Percentiles rank a stretch among this genome's conserved stretches.
Evolutionary conservation across 805 yeast species (phyloP).

Genomic region (Lachancea lanzarotensis): DNA sequence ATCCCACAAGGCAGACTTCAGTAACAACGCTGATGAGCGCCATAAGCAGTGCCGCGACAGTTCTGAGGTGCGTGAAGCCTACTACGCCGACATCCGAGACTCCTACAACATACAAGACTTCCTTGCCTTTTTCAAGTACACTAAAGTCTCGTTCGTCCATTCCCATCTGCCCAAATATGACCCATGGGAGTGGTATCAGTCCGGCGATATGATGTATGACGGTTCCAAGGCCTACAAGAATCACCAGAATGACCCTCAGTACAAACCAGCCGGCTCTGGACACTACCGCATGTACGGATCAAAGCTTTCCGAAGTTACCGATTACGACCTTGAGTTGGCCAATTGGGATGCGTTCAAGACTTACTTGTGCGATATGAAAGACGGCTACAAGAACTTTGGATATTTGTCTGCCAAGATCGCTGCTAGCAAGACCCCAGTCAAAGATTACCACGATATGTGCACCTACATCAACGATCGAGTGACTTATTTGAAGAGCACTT

Average conservation of each 20-base stretch:
- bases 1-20: slow-evolving; percentile 4
- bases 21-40: slow-evolving; percentile 15
- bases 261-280: slow-evolving; percentile 4
- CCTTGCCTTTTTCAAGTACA: slow-evolving; percentile 8
- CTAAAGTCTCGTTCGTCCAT: slow-evolving; percentile 32
- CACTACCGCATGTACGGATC: slow-evolving; percentile 20
- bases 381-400: slow-evolving; percentile 15
- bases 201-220: slow-evolving; percentile 18
- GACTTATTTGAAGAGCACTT: slow-evolving; percentile 11
- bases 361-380: slow-evolving; percentile 15
- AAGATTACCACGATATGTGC: slow-evolving; percentile 20
- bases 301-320: slow-evolving; percentile 12
- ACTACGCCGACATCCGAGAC: slow-evolving; percentile 3
- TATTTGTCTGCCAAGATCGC: slow-evolving; percentile 15
- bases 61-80: slow-evolving; percentile 3
- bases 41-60: slow-evolving; percentile 16
- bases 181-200: slow-evolving; percentile 25
- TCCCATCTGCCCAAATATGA: slow-evolving; percentile 37
- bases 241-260: slow-evolving; percentile 3
- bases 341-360: slow-evolving; percentile 21
- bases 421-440: slow-evolving; percentile 9
- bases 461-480: slow-evolving; percentile 20
- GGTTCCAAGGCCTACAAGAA: slow-evolving; percentile 14
- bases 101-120: slow-evolving; percentile 5
- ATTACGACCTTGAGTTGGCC: slow-evolving; percentile 25